Evolutionary conservation across 345 rosid species (phyloP).

Genomic region (Erysimum cheiranthoides): DNA sequence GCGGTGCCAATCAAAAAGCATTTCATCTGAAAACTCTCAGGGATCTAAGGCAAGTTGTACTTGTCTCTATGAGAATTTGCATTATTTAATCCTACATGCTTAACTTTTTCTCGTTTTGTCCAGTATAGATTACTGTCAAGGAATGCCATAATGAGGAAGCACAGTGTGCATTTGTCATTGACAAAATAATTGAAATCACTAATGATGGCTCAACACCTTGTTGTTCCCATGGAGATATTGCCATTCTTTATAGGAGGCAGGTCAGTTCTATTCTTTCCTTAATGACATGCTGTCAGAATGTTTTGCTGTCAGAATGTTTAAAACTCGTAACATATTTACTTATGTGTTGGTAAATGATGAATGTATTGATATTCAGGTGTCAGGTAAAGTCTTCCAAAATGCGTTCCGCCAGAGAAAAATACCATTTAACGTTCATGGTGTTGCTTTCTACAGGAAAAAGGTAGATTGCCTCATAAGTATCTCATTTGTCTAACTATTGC

Average conservation of each 20-base stretch:
- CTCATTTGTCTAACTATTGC: conserved; percentile 17
- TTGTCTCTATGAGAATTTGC: conserved; percentile 12
- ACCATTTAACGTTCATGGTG: conserved; percentile 93
- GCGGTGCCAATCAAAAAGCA: conserved; percentile 68
- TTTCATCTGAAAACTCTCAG: conserved; percentile 73
- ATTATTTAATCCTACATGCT: conserved; percentile 3
- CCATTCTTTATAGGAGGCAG: conserved; percentile 96
- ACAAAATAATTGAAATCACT: conserved; percentile 78
- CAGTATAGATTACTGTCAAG: conserved; percentile 69
- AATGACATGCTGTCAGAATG: not conserved
- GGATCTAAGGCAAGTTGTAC: conserved; percentile 80
- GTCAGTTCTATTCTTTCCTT: conserved; percentile 49
- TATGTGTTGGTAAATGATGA: conserved; percentile 29
- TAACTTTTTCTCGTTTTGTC: conserved; percentile 25
- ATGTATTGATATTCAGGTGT: conserved; percentile 60
- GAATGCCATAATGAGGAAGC: conserved; percentile 92
- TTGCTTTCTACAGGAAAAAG: conserved; percentile 96
- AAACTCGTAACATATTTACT: not conserved
- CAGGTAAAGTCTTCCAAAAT: conserved; percentile 83
- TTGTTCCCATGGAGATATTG: conserved; percentile 68
- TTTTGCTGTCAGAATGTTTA: not conserved
- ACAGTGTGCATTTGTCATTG: conserved; percentile 84
- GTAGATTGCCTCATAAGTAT: conserved; percentile 45
- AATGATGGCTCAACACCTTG: conserved; percentile 52
- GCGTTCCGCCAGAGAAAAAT: conserved; percentile 86